Conservation (phyloP, 1,284 basidiomycete species). For the Stereum hirsutum region DNA sequence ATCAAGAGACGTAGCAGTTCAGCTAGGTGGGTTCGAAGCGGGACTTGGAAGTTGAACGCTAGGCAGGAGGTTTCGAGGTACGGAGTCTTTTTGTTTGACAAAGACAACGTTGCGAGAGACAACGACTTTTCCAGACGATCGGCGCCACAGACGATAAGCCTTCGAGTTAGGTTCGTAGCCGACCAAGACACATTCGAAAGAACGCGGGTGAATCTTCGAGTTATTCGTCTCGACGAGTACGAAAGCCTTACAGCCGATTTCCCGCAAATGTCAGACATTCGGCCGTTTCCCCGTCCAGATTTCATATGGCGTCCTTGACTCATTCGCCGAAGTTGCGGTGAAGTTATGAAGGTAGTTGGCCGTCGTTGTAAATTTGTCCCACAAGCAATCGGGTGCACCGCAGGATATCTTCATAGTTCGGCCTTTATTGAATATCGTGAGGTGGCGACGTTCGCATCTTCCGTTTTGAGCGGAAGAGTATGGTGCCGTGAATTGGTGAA, state of each 20-base stretch:
- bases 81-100: background rate
- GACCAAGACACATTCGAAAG: slow-evolving; percentile 23
- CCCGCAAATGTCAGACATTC: slow-evolving; percentile 12
- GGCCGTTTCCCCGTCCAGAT: slow-evolving; percentile 11
- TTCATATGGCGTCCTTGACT: slow-evolving; percentile 12
- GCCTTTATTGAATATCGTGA: slow-evolving; percentile 16
- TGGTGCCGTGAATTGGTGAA: slow-evolving; percentile 14
- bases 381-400: slow-evolving; percentile 14
- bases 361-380: slow-evolving; percentile 19
- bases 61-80: no score
- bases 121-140: background rate
- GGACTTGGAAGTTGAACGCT: no score
- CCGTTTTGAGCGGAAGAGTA: slow-evolving; percentile 22
- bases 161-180: slow-evolving; percentile 23
- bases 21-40: no score
- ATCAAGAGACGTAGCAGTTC: no score
- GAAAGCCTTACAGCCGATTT: slow-evolving; percentile 15
- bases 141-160: slow-evolving; percentile 15
- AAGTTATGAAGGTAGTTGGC: slow-evolving; percentile 7
- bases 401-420: slow-evolving; percentile 16
- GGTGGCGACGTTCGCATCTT: slow-evolving; percentile 17
- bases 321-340: slow-evolving; percentile 2
- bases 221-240: slow-evolving; percentile 14
- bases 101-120: background rate
- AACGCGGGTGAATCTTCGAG: slow-evolving; percentile 21